Percentiles rank a stretch among this genome's conserved stretches.
These are phyloP conservation scores for Hymenoscyphus linearis DNA, from an alignment of 2,329 filamentous ascomycete species.

Conservation along the genomic window DNA sequence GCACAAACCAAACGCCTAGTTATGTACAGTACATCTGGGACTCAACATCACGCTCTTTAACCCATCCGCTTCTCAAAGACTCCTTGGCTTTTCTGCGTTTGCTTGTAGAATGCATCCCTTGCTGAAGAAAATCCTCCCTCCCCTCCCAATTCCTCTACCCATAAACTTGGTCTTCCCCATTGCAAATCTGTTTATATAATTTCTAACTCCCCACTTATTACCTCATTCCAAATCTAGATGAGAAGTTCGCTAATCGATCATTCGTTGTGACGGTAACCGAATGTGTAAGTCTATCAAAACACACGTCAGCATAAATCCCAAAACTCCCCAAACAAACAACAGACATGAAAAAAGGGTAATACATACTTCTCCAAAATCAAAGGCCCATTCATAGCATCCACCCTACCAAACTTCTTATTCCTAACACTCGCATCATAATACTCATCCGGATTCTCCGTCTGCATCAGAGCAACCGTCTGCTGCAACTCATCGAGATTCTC, in stretches of 20 bases:
- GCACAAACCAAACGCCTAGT: too few relatives aligned
- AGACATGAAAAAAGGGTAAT: neutral
- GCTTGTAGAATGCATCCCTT: too few relatives aligned
- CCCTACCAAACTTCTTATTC: slow-evolving; percentile 90
- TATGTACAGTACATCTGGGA: too few relatives aligned
- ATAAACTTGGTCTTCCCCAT: too few relatives aligned
- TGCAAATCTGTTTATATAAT: too few relatives aligned
- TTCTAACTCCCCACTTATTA: slow-evolving; percentile 21
- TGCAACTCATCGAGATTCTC: slow-evolving; percentile 89
- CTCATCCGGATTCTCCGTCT: slow-evolving; percentile 86
- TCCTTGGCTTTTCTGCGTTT: too few relatives aligned
- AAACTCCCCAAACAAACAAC: slow-evolving; percentile 2
- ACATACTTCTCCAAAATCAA: slow-evolving; percentile 83
- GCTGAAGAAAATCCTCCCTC: too few relatives aligned
- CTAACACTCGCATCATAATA: slow-evolving; percentile 88
- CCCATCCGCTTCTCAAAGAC: too few relatives aligned
- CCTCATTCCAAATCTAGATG: slow-evolving; percentile 68
- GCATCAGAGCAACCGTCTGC: slow-evolving; percentile 86
- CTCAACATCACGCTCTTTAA: too few relatives aligned
- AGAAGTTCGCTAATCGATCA: slow-evolving; percentile 65
- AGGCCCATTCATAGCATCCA: slow-evolving; percentile 86
- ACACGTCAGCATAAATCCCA: slow-evolving; percentile 5
- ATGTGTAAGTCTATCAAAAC: slow-evolving; percentile 56
- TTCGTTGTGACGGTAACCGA: slow-evolving; percentile 50
- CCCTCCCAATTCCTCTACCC: too few relatives aligned